Evolutionary conservation across 495 filamentous ascomycete genomes (phyloP).

Genomic region (Penicilliopsis zonata): DNA sequence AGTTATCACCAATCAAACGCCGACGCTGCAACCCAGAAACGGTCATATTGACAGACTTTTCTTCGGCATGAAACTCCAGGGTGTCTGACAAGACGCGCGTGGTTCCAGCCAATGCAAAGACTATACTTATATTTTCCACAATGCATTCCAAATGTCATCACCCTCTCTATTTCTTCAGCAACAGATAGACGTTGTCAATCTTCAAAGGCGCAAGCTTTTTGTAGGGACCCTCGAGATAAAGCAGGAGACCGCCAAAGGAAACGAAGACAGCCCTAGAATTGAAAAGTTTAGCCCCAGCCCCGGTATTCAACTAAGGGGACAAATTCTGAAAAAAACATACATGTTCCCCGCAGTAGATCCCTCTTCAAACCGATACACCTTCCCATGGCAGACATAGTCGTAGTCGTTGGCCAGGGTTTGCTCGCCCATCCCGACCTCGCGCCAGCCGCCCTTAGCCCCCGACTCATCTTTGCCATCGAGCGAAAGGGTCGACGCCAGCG

Average conservation of each 20-base stretch:
- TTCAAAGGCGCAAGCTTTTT: constrained; percentile 85
- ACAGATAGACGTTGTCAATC: constrained; percentile 87
- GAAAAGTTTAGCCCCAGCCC: constrained; percentile 1
- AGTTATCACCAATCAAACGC: constrained; percentile 17
- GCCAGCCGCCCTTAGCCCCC: constrained; percentile 57
- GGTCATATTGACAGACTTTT: constrained; percentile 12
- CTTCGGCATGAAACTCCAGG: constrained; percentile 4
- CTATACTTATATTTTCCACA: no score
- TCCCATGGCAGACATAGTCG: constrained; percentile 96
- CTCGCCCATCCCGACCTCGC: constrained; percentile 61
- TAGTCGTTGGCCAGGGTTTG: constrained; percentile 77
- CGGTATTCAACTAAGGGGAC: neutral
- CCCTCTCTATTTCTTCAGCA: constrained; percentile 77
- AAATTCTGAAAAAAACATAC: constrained; percentile 40
- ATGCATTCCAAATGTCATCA: no score
- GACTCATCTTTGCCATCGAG: constrained; percentile 69
- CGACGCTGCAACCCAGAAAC: constrained; percentile 15
- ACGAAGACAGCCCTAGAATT: constrained; percentile 70
- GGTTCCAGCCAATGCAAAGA: neutral
- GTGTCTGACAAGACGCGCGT: no score
- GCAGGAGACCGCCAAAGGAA: constrained; percentile 83
- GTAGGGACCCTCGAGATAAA: constrained; percentile 85
- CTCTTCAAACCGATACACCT: constrained; percentile 96
- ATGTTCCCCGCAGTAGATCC: constrained; percentile 65
- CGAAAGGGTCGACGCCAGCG: constrained; percentile 71